Conservation (phyloP, 2,329 filamentous ascomycete species). For the Exophiala lecanii-corni region DNA sequence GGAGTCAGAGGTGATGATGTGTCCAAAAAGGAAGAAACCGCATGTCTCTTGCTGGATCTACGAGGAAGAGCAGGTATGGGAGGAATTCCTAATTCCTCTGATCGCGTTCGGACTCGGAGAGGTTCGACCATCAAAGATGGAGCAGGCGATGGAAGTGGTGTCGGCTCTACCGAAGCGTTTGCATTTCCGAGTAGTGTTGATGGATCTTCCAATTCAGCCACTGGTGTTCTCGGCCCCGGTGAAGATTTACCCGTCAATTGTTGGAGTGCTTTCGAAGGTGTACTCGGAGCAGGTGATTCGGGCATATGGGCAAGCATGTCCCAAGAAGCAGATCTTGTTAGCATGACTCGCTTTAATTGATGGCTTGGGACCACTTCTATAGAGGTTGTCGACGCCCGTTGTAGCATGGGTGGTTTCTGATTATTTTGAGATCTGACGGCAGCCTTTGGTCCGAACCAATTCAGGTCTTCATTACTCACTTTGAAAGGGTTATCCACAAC, state of each 20-base stretch:
- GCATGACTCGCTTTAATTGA: constrained; percentile 21
- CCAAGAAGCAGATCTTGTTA: constrained; percentile 20
- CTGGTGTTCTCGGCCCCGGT: constrained; percentile 17
- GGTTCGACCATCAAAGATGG: constrained; percentile 21
- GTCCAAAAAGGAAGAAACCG: not conserved
- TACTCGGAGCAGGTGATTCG: constrained; percentile 17
- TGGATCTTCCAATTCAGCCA: constrained; percentile 26
- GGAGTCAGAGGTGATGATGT: constrained; percentile 12
- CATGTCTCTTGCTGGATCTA: constrained; percentile 28
- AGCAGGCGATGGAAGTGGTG: constrained; percentile 16
- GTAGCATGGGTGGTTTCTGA: constrained; percentile 20
- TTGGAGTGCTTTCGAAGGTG: constrained; percentile 22
- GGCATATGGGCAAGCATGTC: constrained; percentile 24
- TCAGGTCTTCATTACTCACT: constrained; percentile 15
- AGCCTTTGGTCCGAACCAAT: constrained; percentile 15
- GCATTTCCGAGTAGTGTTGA: not conserved
- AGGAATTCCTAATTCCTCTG: not conserved
- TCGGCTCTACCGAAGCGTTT: constrained; percentile 7
- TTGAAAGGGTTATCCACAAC: constrained; percentile 25
- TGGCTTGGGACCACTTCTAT: constrained; percentile 27
- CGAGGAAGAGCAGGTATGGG: constrained; percentile 20
- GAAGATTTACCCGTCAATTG: constrained; percentile 24
- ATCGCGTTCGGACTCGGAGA: constrained; percentile 6
- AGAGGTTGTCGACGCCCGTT: constrained; percentile 27
- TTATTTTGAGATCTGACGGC: constrained; percentile 11